Evolutionary conservation across 148 eudicot species (phyloP).

Genomic region (Drosera capensis): DNA sequence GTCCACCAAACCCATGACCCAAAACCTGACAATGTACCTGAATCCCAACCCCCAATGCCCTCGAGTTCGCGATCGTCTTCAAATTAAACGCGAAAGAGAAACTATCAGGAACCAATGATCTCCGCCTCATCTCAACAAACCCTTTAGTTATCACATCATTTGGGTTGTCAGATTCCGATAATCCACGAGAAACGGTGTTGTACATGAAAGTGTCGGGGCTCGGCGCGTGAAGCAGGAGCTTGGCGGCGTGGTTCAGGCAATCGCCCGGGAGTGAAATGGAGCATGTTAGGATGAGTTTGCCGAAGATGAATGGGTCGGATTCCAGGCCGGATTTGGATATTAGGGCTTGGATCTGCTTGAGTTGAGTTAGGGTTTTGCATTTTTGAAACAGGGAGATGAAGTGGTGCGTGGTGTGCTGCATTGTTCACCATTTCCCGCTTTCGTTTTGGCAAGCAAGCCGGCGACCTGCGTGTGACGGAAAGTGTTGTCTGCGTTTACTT

Average conservation of each 20-base stretch:
- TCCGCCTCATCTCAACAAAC: slow-evolving; percentile 33
- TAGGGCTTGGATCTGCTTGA: too few species aligned
- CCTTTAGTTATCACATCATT: slow-evolving; percentile 17
- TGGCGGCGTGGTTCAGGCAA: slow-evolving; percentile 24
- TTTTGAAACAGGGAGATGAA: too few species aligned
- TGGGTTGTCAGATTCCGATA: slow-evolving; percentile 31
- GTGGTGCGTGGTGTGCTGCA: too few species aligned
- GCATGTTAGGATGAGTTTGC: slow-evolving; percentile 36
- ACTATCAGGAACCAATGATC: slow-evolving; percentile 24
- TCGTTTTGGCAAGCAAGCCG: too few species aligned
- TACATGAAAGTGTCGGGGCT: slow-evolving; percentile 46
- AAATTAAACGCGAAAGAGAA: slow-evolving; percentile 43
- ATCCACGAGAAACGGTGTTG: slow-evolving; percentile 46
- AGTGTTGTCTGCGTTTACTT: too few species aligned
- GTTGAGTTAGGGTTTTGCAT: too few species aligned
- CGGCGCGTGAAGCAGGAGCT: slow-evolving; percentile 19
- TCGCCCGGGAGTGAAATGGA: slow-evolving; percentile 18
- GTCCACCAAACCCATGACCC: slow-evolving; percentile 20
- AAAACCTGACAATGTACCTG: slow-evolving; percentile 45
- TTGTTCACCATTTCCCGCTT: too few species aligned
- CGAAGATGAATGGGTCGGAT: slow-evolving; percentile 21
- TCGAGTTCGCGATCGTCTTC: slow-evolving; percentile 29
- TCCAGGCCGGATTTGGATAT: slow-evolving; percentile 22
- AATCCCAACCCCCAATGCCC: slow-evolving; percentile 22
- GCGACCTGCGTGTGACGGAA: too few species aligned